These are phyloP conservation scores for Stephanodiscus triporus DNA, from an alignment of 108 stramenopile genomes.

Conservation along the genomic window DNA sequence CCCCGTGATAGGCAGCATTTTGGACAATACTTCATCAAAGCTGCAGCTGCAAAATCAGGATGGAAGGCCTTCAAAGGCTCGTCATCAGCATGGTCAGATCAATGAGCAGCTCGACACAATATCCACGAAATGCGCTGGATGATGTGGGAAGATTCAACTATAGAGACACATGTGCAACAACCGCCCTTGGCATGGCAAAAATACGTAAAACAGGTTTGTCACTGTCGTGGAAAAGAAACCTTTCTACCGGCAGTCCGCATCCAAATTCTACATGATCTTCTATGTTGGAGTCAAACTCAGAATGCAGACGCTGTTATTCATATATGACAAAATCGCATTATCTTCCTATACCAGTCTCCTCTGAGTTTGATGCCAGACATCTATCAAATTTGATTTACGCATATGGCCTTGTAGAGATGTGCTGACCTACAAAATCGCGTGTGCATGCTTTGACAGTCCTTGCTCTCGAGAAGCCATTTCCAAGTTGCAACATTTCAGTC, in stretches of 20 bases:
- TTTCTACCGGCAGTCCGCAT: not conserved
- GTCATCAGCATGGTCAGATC: not conserved
- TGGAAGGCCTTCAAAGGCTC: not conserved
- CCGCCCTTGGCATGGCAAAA: not conserved
- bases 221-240: not conserved
- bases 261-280: constrained; percentile 1
- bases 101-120: not conserved
- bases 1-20: not conserved
- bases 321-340: not conserved
- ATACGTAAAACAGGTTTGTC: not conserved
- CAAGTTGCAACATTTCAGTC: not conserved
- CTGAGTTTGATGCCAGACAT: not conserved
- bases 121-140: not conserved
- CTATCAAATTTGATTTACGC: not conserved
- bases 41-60: not conserved
- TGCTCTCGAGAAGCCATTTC: not conserved
- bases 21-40: not conserved
- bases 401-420: not conserved
- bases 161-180: not conserved
- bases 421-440: not conserved
- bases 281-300: not conserved
- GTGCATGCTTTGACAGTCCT: not conserved
- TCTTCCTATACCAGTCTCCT: not conserved
- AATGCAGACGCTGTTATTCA: not conserved
- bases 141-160: not conserved